Evolutionary conservation across 208 protist species (phyloP), one percentile per base, ranked within the genome.

Genomic region (Acanthamoeba sp.): DNA sequence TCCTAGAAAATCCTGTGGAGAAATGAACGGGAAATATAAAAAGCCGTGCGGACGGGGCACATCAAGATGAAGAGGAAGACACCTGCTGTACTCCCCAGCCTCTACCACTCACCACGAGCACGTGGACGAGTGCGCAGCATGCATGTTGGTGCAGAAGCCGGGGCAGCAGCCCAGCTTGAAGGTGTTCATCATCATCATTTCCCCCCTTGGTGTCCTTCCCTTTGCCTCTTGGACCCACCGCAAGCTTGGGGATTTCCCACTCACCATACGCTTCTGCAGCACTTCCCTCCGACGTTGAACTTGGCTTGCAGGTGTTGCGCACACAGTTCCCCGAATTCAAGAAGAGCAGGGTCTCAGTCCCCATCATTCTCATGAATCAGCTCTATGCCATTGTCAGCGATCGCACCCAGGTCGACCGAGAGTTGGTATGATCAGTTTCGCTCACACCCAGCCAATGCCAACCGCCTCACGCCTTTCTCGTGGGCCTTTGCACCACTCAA

Each of bases 371-470:
- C 48, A 45, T 66, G 24, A 91, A 38, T 22, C 85, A 91, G 36
- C 85, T 91, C 50, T 91, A 91, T 38, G 85, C 85, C 34, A 91
- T 91, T 20, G 85, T 91, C 16, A 66, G 27, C n/a, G 38, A 91
- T 50, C 85, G 59, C 29, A 91, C 85, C 6, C 27, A 64, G 29
- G 85, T 91, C 32, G 85, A 91, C 16, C 48, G 34, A 73, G 57
- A 91, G 32, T 6, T 91, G 48, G 85, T 91, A 71, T 29, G 29
- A 29, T 6, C n/a, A n/a, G n/a, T n/a, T n/a, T n/a, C n/a, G n/a
- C n/a, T n/a, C n/a, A n/a, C n/a, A n/a, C n/a, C n/a, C n/a, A n/a
- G n/a, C n/a, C n/a, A n/a, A n/a, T n/a, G n/a, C 78, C 45, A 27
- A 0, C 27, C 34, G 16, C 45, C 7, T 55, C 40, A 32, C 24